These are phyloP conservation scores for Decorospora gaudefroyi DNA, from an alignment of 2,329 filamentous ascomycete species.

Conservation along the genomic window DNA sequence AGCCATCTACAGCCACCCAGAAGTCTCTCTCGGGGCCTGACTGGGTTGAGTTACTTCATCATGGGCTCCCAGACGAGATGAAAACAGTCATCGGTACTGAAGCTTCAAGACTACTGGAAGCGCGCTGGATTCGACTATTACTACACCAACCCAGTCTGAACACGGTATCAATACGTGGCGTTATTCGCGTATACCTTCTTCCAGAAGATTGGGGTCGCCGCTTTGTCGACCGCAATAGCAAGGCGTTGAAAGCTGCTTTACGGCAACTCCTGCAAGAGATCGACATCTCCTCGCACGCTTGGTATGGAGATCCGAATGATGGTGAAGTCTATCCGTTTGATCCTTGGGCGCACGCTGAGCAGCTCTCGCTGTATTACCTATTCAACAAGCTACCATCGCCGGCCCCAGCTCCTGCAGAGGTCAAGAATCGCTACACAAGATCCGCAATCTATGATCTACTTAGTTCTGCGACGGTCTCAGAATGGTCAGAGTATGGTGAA, in stretches of 20 bases:
- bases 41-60: slow-evolving; percentile 36
- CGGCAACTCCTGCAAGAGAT: slow-evolving; percentile 57
- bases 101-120: slow-evolving; percentile 36
- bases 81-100: slow-evolving; percentile 31
- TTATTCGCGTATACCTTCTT: slow-evolving; percentile 64
- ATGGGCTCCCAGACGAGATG: slow-evolving; percentile 27
- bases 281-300: slow-evolving; percentile 61
- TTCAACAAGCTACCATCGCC: slow-evolving; percentile 77
- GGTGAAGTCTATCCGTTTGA: slow-evolving; percentile 41
- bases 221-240: slow-evolving; percentile 56
- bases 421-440: slow-evolving; percentile 58
- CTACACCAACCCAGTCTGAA: slow-evolving; percentile 9
- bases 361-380: slow-evolving; percentile 65
- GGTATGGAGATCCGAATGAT: slow-evolving; percentile 55
- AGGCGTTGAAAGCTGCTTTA: slow-evolving; percentile 54
- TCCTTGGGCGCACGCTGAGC: slow-evolving; percentile 49
- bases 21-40: background rate
- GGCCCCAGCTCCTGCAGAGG: slow-evolving; percentile 56
- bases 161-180: background rate
- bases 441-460: slow-evolving; percentile 63
- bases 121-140: slow-evolving; percentile 45
- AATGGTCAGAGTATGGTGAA: slow-evolving; percentile 41
- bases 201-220: slow-evolving; percentile 66
- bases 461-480: slow-evolving; percentile 32
- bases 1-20: background rate